These are phyloP conservation scores for Phyllosticta ampelicida DNA, from an alignment of 2,329 filamentous ascomycete genomes.

Conservation along the genomic window DNA sequence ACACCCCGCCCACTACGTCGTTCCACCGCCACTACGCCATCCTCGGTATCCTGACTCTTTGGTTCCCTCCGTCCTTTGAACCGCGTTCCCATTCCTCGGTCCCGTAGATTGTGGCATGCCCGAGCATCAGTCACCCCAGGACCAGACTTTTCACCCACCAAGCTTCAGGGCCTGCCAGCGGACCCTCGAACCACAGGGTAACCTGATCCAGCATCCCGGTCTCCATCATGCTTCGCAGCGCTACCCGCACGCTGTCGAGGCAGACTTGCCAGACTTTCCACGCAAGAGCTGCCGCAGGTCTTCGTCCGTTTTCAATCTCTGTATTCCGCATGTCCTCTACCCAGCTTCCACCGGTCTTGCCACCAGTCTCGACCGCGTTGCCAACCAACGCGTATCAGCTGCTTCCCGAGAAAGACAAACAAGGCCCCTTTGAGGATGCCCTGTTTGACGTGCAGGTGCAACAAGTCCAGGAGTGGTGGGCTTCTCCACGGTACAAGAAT, in stretches of 20 bases:
- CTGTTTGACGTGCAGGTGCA: constrained; percentile 75
- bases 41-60: background rate
- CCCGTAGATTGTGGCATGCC: background rate
- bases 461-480: constrained; percentile 87
- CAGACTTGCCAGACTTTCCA: constrained; percentile 19
- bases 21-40: background rate
- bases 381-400: constrained; percentile 78
- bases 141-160: background rate
- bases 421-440: constrained; percentile 70
- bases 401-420: constrained; percentile 64
- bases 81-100: background rate
- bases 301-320: constrained; percentile 32
- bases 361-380: constrained; percentile 49
- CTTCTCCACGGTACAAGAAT: constrained; percentile 68
- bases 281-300: constrained; percentile 17
- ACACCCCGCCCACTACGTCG: background rate
- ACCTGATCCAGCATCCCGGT: background rate
- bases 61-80: background rate
- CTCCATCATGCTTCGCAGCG: constrained; percentile 26
- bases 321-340: constrained; percentile 42
- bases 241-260: constrained; percentile 26
- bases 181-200: background rate
- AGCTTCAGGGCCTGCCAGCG: background rate
- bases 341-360: constrained; percentile 43
- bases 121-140: background rate